These are phyloP conservation scores for Rhizopogon sp. DNA, from an alignment of 768 basidiomycete genomes.

Conservation along the genomic window DNA sequence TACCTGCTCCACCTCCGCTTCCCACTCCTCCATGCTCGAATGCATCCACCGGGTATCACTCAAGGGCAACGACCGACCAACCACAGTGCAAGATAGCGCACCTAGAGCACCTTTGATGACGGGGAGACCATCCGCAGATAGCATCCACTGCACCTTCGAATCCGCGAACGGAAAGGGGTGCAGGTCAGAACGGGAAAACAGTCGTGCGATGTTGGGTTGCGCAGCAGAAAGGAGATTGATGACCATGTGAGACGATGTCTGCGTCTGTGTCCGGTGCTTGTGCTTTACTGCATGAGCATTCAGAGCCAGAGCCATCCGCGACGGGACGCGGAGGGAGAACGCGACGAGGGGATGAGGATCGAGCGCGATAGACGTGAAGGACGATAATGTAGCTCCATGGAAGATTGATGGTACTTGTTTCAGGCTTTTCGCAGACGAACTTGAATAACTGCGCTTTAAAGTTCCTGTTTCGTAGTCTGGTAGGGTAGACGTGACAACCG, in stretches of 20 bases:
- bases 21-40: slow-evolving; percentile 10
- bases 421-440: background rate
- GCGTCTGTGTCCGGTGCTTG: slow-evolving; percentile 3
- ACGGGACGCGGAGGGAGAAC: slow-evolving; percentile 87
- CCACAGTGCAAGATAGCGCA: slow-evolving; percentile 65
- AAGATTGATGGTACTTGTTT: slow-evolving; percentile 24
- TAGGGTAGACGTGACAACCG: slow-evolving; percentile 73
- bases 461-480: slow-evolving; percentile 16
- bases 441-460: slow-evolving; percentile 1
- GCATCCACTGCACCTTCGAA: slow-evolving; percentile 29
- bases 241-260: slow-evolving; percentile 48
- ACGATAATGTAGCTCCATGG: slow-evolving; percentile 93
- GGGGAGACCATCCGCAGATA: slow-evolving; percentile 52
- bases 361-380: slow-evolving; percentile 88
- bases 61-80: slow-evolving; percentile 57
- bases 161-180: slow-evolving; percentile 54
- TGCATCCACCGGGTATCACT: slow-evolving; percentile 43
- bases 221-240: slow-evolving; percentile 74
- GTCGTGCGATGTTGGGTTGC: slow-evolving; percentile 57
- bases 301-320: slow-evolving; percentile 73
- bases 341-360: slow-evolving; percentile 84
- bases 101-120: slow-evolving; percentile 59
- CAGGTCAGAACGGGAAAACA: slow-evolving; percentile 71
- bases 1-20: slow-evolving; percentile 8
- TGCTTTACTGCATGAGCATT: slow-evolving; percentile 18